Evolutionary conservation across 108 stramenopile species (phyloP), one percentile per base, ranked within the genome.

Genomic region (Pseudonitzschia multiseries): DNA sequence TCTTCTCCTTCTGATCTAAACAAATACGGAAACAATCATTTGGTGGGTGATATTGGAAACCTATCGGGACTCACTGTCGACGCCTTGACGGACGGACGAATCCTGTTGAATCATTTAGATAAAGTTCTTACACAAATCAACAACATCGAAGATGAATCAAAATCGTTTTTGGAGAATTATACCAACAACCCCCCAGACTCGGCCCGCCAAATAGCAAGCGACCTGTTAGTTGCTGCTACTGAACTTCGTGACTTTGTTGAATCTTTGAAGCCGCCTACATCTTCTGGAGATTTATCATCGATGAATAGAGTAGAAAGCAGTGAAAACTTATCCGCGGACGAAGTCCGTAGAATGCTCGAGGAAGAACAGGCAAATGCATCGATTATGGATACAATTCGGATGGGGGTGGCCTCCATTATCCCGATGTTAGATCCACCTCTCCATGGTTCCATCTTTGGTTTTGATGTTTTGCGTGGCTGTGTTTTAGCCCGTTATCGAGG

Each of bases 351-450:
- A 21, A 66, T 74, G 42, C 66, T 89, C 18, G 88, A 87, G 60
- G 84, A 82, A 63, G 68, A 85, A 42, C 61, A 62, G 36, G 29
- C 32, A n/a, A 62, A 54, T 61, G 68, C 36, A 33, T 66, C 81
- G 14, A 36, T 76, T 31, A 67, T 79, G 77, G 83, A 77, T 43
- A 57, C 78, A 15, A 53, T 80, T 15, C 67, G 64, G 63, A 44
- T 56, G 36, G 80, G 78, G 40, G 17, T 79, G 20, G 65, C 75
- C 5, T 81, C 81, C 6, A 73, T 88, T 56, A 22, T 85, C 0
- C 72, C 84, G 51, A 87, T 92, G 87, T 74, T 95, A 24, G 94
- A 95, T 80, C 94, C 94, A 52, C 86, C 87, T 28, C 90, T 84
- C 0, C 94, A 93, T 65, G 71, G 77, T 10, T 88, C 86, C 12